These are phyloP conservation scores for Zea luxurians DNA, from an alignment of 176 grass and related monocot genomes.

Conservation along the genomic window DNA sequence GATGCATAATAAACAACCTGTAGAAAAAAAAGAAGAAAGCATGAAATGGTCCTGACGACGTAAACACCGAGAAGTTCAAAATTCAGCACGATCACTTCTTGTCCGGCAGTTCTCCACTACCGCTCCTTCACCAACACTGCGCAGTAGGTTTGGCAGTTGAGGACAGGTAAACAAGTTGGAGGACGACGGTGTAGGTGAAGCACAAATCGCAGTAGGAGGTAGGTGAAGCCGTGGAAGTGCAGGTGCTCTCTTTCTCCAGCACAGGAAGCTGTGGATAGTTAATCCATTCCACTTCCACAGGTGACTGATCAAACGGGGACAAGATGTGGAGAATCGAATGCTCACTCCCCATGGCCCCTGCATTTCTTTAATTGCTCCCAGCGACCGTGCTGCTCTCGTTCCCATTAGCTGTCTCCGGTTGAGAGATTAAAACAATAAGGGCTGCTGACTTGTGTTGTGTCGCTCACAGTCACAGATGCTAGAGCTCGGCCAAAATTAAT, in stretches of 20 bases:
- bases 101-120: not conserved
- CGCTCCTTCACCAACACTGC: not conserved
- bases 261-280: not conserved
- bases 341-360: not conserved
- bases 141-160: not conserved
- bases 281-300: not conserved
- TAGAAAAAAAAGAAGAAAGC: too few species aligned
- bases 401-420: not conserved
- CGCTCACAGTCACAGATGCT: slow-evolving; percentile 2
- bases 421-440: not conserved
- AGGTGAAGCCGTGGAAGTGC: not conserved
- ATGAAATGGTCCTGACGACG: not conserved
- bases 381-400: not conserved
- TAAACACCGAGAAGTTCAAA: not conserved
- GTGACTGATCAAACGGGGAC: not conserved
- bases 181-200: not conserved
- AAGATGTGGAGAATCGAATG: not conserved
- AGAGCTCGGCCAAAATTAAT: not conserved
- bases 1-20: not conserved
- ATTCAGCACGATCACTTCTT: not conserved
- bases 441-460: not conserved
- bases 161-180: not conserved
- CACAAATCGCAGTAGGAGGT: not conserved
- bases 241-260: not conserved
- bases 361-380: not conserved